Conservation (phyloP, 208 protist species). For the Acanthamoeba quina region DNA sequence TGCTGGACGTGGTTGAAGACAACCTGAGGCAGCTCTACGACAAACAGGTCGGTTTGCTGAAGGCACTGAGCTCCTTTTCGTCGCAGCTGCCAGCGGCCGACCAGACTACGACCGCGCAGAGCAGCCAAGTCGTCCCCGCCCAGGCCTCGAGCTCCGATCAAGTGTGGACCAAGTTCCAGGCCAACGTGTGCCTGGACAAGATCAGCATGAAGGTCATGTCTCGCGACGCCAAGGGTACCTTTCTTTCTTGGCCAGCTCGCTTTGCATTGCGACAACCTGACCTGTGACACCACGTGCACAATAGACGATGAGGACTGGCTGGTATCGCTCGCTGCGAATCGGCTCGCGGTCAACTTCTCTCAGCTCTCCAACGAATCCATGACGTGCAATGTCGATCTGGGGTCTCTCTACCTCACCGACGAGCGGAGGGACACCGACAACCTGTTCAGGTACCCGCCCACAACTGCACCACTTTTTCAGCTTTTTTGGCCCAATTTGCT, state of each 20-base stretch:
- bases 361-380: constrained; percentile 58
- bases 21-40: constrained; percentile 48
- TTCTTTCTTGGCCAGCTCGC: background rate
- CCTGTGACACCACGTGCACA: background rate
- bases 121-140: background rate
- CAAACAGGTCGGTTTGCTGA: background rate
- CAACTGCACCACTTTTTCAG: background rate
- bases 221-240: constrained; percentile 16
- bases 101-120: background rate
- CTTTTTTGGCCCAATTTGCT: background rate
- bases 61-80: background rate
- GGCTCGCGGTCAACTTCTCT: constrained; percentile 30
- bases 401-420: constrained; percentile 28
- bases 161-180: constrained; percentile 63
- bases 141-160: background rate
- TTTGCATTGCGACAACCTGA: background rate
- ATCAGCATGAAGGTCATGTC: constrained; percentile 57
- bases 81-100: background rate
- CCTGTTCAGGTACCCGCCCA: constrained; percentile 1
- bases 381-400: constrained; percentile 54
- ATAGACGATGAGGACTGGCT: constrained; percentile 40
- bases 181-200: constrained; percentile 5
- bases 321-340: constrained; percentile 13
- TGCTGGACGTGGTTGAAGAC: constrained; percentile 31
- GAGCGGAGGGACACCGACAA: constrained; percentile 51